Conservation (phyloP, 768 basidiomycete species). For the Cyathus striatus region DNA sequence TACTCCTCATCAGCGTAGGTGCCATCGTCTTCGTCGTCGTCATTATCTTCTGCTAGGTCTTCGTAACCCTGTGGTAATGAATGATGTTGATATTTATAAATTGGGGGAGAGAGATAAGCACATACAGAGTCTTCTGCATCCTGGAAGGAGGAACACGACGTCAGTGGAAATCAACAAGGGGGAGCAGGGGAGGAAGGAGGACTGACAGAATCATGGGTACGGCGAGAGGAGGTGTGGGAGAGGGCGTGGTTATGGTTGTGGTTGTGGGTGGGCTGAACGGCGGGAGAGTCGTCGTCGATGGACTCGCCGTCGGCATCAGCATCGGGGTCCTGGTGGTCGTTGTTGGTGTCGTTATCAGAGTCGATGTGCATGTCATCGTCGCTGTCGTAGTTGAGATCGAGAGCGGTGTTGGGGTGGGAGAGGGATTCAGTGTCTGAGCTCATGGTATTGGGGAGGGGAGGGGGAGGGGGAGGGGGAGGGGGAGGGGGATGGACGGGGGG, state of each 20-base stretch:
- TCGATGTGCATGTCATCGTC: conserved; percentile 69
- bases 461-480: conserved; percentile 9
- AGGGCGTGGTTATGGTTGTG: conserved; percentile 25
- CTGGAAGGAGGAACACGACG: conserved; percentile 18
- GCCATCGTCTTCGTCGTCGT: conserved; percentile 66
- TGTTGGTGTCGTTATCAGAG: conserved; percentile 45
- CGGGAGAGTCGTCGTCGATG: conserved; percentile 50
- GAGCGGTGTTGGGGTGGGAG: conserved; percentile 30
- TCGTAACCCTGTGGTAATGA: conserved; percentile 35
- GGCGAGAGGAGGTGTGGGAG: conserved; percentile 16
- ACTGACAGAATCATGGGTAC: conserved; percentile 37
- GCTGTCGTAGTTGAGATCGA: conserved; percentile 56
- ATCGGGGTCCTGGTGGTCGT: conserved; percentile 54
- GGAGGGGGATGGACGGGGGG: conserved; percentile 16
- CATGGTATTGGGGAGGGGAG: conserved; percentile 15
- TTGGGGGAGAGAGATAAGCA: conserved; percentile 14
- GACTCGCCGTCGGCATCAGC: conserved; percentile 61
- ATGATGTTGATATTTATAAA: conserved; percentile 8
- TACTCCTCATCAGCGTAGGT: conserved; percentile 79
- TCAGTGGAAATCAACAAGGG: conserved; percentile 9
- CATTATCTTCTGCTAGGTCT: conserved; percentile 54
- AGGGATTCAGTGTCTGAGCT: conserved; percentile 24
- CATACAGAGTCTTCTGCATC: conserved; percentile 60
- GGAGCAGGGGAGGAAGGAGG: conserved; percentile 5
- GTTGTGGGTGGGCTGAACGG: conserved; percentile 25